Base-by-base conservation (phyloP, 139 green algal species). In the Chlorella vulgaris region DNA sequence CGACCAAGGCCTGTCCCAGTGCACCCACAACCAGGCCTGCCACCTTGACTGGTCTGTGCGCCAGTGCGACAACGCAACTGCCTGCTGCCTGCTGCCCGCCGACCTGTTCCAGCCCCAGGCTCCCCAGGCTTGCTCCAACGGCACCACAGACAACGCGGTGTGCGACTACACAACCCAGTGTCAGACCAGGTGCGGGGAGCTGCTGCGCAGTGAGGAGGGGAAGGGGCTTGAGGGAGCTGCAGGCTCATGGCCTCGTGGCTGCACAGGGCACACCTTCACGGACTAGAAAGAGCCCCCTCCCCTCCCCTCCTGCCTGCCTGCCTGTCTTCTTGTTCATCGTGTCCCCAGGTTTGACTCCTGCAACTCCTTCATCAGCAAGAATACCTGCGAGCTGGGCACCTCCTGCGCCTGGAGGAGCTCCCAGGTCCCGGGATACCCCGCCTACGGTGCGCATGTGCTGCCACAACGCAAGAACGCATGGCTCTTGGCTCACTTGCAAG, bases 301-400 rank as follows among this genome's bases (percentile, higher is more conserved):
- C 47, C 47, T 58, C 13, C 47, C 47, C 47, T 24, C 47, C 15
- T 58, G 47, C 47, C 47, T 58, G 47, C 13, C 47, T 58, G 47
- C 47, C 47, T 15, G 15, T 24, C 47, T 58, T 10, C 47, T 10
- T 58, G 15, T 58, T 15, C 15, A 10, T 58, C 15, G 10, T 58
- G 31, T 21, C 7, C 3, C 6, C 33, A 66, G 50, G 28, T 26
- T 3, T 31, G 50, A 78, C 69, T 29, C 69, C 42, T 76, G 69
- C 42, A 33, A 29, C 10, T 28, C 42, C 15, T 76, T 76, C 42
- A 62, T 76, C n/a, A 42, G 29, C 42, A n/a, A 38, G 8, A 39
- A 42, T n/a, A 76, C 69, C 10, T 76, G 69, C 69, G 47, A 76
- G 42, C 42, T 63, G 43, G 61, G 47, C 42, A 15, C 28, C 43